Base-by-base conservation (phyloP, 2,329 filamentous ascomycete genomes). In the Sporothrix euskadiensis region DNA sequence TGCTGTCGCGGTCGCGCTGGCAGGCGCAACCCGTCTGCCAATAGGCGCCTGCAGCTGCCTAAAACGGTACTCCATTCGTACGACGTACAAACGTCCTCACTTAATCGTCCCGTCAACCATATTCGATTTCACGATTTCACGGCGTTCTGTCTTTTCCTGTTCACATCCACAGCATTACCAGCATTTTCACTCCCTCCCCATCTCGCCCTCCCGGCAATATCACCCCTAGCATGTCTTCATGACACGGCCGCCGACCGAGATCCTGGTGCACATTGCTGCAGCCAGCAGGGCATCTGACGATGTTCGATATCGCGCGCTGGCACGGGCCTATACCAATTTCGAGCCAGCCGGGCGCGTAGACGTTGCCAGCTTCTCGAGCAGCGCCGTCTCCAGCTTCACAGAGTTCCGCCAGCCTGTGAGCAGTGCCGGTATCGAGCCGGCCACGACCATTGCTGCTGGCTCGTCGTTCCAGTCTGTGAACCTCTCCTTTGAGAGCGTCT, bases 241-340 rank as follows among this genome's bases (percentile, higher is more conserved):
- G 75, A 69, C 61, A 69, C 56, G 4, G 52, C 59, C 74, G n/a
- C 80, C 84, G 74, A 81, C 84, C 70, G 87, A 89, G 80, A 86
- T 89, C 61, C 82, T 89, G 61, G 83, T 88, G 69, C 88, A 89
- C 78, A 83, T 88, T 72, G 79, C 84, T 12, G 88, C 87, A 41
- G 85, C 87, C 7, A 84, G 85, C 77, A 83, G 79, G 54, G 80
- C 82, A 30, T 76, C 78, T 12, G 85, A 88, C 76, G 87, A 89
- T 79, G 79, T 77, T 22, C 76, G 77, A 16, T 89, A 88, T 75
- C 81, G 87, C 47, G 79, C 81, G n/a, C 80, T 88, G 30, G 86
- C 86, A 4, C 77, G 81, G 30, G 84, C 85, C 2, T 89, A 89
- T 75, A 79, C 87, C n/a, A 78, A 82, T 56, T 89, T 88, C 73